Conservation (phyloP, 306 rosid genomes). For the Corylus americana region DNA sequence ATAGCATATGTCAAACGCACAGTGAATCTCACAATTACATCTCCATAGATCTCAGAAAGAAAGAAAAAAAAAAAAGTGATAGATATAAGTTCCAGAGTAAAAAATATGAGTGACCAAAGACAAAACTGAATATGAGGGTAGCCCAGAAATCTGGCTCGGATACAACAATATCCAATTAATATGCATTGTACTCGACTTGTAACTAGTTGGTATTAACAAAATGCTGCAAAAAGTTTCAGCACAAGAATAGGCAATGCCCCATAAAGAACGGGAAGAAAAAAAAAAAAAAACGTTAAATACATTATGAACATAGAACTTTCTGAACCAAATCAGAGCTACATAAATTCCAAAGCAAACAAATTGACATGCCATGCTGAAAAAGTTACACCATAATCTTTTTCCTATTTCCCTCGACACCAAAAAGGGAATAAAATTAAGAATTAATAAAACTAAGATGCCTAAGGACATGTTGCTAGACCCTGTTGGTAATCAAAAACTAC, state of each 20-base stretch:
- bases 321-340: neutral
- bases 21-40: conserved; percentile 16
- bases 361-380: neutral
- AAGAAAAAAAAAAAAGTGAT: conserved; percentile 9
- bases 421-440: neutral
- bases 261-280: neutral
- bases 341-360: neutral
- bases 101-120: neutral
- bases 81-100: neutral
- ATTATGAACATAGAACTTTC: neutral
- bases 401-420: neutral
- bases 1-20: conserved; percentile 13
- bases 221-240: neutral
- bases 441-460: neutral
- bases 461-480: neutral
- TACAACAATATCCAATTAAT: neutral
- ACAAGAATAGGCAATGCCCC: neutral
- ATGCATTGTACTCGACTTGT: neutral
- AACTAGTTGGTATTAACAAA: neutral
- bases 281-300: neutral
- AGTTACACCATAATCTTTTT: neutral
- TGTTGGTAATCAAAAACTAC: neutral
- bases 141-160: neutral
- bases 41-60: neutral
- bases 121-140: neutral